phyloP scores from a whole-genome alignment of 179 eudicot species.

The Camellia oleifera region DNA sequence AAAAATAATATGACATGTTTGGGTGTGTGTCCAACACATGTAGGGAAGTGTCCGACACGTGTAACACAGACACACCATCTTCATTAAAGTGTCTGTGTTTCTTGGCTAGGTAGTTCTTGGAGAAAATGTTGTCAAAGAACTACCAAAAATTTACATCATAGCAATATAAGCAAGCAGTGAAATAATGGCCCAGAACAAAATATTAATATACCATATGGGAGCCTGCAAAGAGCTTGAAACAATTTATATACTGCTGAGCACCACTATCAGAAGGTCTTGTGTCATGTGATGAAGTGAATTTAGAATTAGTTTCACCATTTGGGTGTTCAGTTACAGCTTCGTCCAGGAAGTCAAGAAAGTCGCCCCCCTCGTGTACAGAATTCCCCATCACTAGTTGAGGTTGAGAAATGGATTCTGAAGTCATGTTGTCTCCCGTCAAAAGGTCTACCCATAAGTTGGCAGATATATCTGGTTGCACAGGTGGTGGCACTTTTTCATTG shows the following conservation, averaged over 20 bases:
- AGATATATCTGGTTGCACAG: constrained; percentile 37
- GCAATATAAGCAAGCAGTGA: neutral
- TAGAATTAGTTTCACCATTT: constrained; percentile 28
- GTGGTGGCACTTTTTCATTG: constrained; percentile 28
- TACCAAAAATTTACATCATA: neutral
- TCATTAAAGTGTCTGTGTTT: no score
- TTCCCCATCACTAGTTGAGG: constrained; percentile 48
- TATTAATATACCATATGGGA: constrained; percentile 56
- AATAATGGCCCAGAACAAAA: neutral
- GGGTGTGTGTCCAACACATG: no score
- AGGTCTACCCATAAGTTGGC: constrained; percentile 64
- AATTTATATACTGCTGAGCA: constrained; percentile 57
- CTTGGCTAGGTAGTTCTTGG: no score
- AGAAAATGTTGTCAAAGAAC: no score
- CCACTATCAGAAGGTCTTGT: constrained; percentile 38
- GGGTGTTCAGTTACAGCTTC: constrained; percentile 31
- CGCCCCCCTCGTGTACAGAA: constrained; percentile 34
- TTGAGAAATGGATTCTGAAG: constrained; percentile 40
- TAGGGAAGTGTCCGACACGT: no score
- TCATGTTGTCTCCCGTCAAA: constrained; percentile 64
- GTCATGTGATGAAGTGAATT: constrained; percentile 32
- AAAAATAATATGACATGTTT: no score
- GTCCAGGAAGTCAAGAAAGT: constrained; percentile 51
- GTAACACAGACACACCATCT: no score
- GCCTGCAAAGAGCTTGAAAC: constrained; percentile 59